phyloP scores from a whole-genome alignment of 257 asterid genomes.

The Fraxinus anomala region DNA sequence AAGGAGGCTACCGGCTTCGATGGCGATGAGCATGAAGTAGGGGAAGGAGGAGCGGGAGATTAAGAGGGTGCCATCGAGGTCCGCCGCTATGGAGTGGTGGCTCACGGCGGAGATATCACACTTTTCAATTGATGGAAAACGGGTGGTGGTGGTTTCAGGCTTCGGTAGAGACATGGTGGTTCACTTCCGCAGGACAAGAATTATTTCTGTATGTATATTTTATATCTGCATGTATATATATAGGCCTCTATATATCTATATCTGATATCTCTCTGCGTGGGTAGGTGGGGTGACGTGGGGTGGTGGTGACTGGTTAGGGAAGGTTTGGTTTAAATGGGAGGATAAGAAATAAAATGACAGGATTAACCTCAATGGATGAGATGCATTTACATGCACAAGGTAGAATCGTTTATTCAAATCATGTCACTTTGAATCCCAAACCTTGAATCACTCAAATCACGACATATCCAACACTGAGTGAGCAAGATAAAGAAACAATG shows the following conservation, averaged over 20 bases:
- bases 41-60: slow-evolving; percentile 93
- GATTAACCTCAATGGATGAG: not conserved
- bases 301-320: slow-evolving; percentile 54
- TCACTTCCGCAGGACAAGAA: not conserved
- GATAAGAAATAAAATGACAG: slow-evolving; percentile 4
- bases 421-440: too few relatives aligned
- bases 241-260: not conserved
- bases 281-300: slow-evolving; percentile 1
- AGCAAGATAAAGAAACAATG: too few relatives aligned
- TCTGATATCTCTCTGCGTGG: slow-evolving; percentile 2
- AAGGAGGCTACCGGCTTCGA: slow-evolving; percentile 92
- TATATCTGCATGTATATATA: slow-evolving; percentile 28
- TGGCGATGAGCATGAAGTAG: slow-evolving; percentile 91
- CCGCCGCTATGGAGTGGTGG: slow-evolving; percentile 80
- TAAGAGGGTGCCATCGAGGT: slow-evolving; percentile 91
- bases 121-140: slow-evolving; percentile 73
- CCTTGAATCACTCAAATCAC: too few relatives aligned
- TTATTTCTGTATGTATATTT: slow-evolving; percentile 10
- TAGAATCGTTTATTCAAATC: too few relatives aligned
- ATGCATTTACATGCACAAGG: too few relatives aligned
- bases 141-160: slow-evolving; percentile 36
- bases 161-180: slow-evolving; percentile 30
- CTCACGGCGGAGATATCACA: slow-evolving; percentile 52
- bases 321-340: slow-evolving; percentile 51
- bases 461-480: too few relatives aligned